Evolutionary conservation across 495 filamentous ascomycete genomes (phyloP), one percentile per base, ranked within the genome.

Genomic region (Thozetella sp.): DNA sequence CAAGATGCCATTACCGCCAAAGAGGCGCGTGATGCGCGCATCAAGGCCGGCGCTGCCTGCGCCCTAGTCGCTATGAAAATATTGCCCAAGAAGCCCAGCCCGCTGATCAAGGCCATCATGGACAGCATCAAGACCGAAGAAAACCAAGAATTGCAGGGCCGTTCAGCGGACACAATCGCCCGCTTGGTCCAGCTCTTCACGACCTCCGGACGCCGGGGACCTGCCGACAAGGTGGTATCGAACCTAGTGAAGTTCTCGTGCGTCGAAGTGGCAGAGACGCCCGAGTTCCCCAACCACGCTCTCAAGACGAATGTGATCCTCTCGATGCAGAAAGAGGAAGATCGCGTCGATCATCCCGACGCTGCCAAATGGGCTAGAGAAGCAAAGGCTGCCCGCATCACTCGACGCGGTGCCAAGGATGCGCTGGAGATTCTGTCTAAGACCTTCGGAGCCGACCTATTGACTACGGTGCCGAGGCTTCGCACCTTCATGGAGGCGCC

Each of bases 171-270:
- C 6, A 91, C 93, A 17, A 87, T 97, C 27, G 90, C 92, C 4
- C 78, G 83, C 20, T 81, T 97, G n/a, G 87, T 99, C n/a, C 86
- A 89, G 59, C 82, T 93, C 24, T 93, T 97, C 65, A 92, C 91
- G 6, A 82, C 83, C 13, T 82, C 85, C 10, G 87, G 90, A 10
- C 89, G 92, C 52, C 83, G 86, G 26, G 90, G 87, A 25, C 90
- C 93, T 2, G 92, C 93, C 22, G 92, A 97, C 67, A 99, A 99
- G 73, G 89, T 99, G 52, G 92, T 96, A 26, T 84, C 88, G 25
- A 99, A 99, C 72, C 72, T 99, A 56, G 90, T 94, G 73, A 97
- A 97, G 65, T 99, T 97, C 74, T 96, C 92, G 67, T 98, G 95
- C 67, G 89, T 96, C 60, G 95, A 99, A 66, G 96, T 93, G 4